Conservation (phyloP, 495 filamentous ascomycete genomes). For the Xylona heveae region DNA sequence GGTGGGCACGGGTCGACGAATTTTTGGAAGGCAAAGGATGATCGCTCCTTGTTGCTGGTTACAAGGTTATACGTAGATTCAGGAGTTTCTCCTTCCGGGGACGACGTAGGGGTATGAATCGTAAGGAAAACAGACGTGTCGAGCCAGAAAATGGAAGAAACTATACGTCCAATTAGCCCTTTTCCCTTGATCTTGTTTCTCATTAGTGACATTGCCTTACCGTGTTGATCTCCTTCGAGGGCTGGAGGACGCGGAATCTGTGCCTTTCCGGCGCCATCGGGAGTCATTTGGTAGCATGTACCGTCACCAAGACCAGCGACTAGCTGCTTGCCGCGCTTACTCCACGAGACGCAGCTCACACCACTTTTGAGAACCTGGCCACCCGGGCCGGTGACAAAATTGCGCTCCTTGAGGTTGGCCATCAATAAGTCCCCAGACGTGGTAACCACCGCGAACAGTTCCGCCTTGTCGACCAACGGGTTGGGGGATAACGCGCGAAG, state of each 20-base stretch:
- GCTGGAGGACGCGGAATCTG: conserved; percentile 58
- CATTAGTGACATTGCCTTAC: no score
- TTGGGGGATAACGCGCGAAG: conserved; percentile 66
- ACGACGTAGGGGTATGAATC: conserved; percentile 43
- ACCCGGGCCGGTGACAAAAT: conserved; percentile 33
- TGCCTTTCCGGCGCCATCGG: conserved; percentile 50
- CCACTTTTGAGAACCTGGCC: conserved; percentile 47
- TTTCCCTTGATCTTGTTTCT: no score
- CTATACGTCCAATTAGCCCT: conserved; percentile 22
- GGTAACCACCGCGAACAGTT: conserved; percentile 60
- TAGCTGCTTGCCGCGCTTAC: conserved; percentile 76
- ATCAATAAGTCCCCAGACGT: conserved; percentile 60
- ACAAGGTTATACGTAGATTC: conserved; percentile 56
- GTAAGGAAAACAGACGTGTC: conserved; percentile 71
- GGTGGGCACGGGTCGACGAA: conserved; percentile 49
- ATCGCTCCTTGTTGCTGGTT: conserved; percentile 31
- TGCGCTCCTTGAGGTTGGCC: conserved; percentile 51
- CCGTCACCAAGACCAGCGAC: conserved; percentile 76
- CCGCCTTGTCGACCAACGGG: conserved; percentile 39
- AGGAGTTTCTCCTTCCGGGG: conserved; percentile 31
- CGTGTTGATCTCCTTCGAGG: conserved; percentile 41
- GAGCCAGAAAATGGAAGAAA: conserved; percentile 75
- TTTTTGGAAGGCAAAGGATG: conserved; percentile 43
- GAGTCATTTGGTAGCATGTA: conserved; percentile 62
- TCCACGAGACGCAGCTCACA: conserved; percentile 82